These are phyloP conservation scores for Ilyonectria robusta DNA, from an alignment of 2,329 filamentous ascomycete species.

Conservation along the genomic window DNA sequence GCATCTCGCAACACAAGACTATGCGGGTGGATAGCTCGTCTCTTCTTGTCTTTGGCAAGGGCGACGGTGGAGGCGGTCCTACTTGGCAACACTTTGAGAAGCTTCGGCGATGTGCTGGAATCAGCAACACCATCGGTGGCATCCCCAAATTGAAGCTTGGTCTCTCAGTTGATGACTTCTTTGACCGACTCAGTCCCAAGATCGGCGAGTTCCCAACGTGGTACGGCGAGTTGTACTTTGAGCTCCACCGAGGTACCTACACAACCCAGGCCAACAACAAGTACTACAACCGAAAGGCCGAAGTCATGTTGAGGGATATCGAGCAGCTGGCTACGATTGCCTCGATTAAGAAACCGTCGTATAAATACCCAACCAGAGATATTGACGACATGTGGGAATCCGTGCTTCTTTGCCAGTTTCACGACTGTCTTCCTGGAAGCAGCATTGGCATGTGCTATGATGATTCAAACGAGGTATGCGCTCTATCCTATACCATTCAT, in stretches of 20 bases:
- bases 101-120: slow-evolving; percentile 89
- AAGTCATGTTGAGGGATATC: slow-evolving; percentile 87
- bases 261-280: slow-evolving; percentile 99
- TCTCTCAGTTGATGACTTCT: slow-evolving; percentile 93
- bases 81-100: slow-evolving; percentile 97
- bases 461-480: slow-evolving; percentile 83
- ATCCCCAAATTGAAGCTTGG: slow-evolving; percentile 92
- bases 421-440: slow-evolving; percentile 95
- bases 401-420: slow-evolving; percentile 94
- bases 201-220: slow-evolving; percentile 87
- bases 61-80: slow-evolving; percentile 94
- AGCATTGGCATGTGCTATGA: slow-evolving; percentile 99
- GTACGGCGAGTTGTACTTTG: slow-evolving; percentile 99
- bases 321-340: slow-evolving; percentile 91
- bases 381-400: slow-evolving; percentile 97
- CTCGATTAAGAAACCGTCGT: slow-evolving; percentile 78
- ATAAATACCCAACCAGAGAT: slow-evolving; percentile 94
- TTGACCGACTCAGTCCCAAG: slow-evolving; percentile 86
- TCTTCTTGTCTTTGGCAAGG: slow-evolving; percentile 94
- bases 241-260: slow-evolving; percentile 96
- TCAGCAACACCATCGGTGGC: slow-evolving; percentile 85
- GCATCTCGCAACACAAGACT: slow-evolving; percentile 93
- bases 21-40: slow-evolving; percentile 94
- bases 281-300: slow-evolving; percentile 88
- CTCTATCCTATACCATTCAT: background rate